These are phyloP conservation scores for Kluyveromyces marxianus DNA, from an alignment of 1,139 yeast species.

Conservation along the genomic window DNA sequence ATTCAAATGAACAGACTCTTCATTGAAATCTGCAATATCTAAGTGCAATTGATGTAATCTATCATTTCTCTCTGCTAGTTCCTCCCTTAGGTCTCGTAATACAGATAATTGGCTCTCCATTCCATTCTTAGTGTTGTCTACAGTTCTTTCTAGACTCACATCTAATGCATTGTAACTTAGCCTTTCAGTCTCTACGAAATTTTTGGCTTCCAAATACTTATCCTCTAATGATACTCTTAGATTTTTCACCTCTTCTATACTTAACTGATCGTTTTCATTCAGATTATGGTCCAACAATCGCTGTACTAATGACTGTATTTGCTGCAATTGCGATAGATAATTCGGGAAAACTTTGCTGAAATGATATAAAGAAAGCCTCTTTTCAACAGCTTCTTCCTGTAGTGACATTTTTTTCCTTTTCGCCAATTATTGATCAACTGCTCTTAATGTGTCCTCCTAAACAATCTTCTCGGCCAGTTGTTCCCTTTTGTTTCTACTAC, in stretches of 20 bases:
- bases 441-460: background rate
- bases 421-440: too few relatives aligned
- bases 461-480: background rate
- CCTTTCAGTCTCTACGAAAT: conserved; percentile 9
- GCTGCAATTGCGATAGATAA: conserved; percentile 3
- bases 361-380: conserved; percentile 1
- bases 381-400: conserved; percentile 1
- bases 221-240: conserved; percentile 2
- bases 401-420: background rate
- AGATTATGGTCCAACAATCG: conserved; percentile 4
- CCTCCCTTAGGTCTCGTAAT: conserved; percentile 11
- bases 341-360: conserved; percentile 5
- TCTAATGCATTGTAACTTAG: conserved; percentile 5
- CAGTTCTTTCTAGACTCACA: conserved; percentile 9
- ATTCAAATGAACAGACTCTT: conserved; percentile 20
- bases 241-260: conserved; percentile 4
- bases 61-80: conserved; percentile 15
- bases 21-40: conserved; percentile 19
- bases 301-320: conserved; percentile 2
- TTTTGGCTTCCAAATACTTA: conserved; percentile 7
- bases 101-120: conserved; percentile 11
- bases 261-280: conserved; percentile 7
- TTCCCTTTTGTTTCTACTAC: too few relatives aligned
- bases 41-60: conserved; percentile 21
- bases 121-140: conserved; percentile 6